phyloP scores from a whole-genome alignment of 2,329 filamentous ascomycete genomes.

The Colletotrichum higginsianum region DNA sequence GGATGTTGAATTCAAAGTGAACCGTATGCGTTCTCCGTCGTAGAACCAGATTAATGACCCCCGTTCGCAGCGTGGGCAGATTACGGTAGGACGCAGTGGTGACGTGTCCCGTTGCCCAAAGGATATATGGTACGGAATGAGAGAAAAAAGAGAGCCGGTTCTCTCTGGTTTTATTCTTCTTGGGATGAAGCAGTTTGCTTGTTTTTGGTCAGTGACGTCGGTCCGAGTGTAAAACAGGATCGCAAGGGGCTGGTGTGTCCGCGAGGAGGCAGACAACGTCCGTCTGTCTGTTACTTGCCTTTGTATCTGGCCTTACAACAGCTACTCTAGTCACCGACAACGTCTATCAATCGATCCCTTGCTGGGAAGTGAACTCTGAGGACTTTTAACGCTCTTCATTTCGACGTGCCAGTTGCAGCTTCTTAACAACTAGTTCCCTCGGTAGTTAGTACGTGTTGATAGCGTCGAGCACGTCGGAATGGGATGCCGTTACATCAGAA shows the following conservation, averaged over 20 bases:
- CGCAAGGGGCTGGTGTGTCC: not conserved
- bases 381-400: not conserved
- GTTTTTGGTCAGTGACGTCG: conserved; percentile 8
- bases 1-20: no score
- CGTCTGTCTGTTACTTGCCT: not conserved
- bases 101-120: conserved; percentile 4
- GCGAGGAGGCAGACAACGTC: no score
- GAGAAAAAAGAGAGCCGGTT: not conserved
- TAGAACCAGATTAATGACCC: no score
- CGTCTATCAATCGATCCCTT: not conserved
- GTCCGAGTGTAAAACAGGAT: not conserved
- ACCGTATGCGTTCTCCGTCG: no score
- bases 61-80: not conserved
- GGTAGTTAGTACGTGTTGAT: no score
- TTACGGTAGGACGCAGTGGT: not conserved
- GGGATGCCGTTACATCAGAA: conserved; percentile 3
- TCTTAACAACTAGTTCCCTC: not conserved
- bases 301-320: not conserved
- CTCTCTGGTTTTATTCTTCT: no score
- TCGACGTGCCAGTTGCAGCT: not conserved
- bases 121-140: not conserved
- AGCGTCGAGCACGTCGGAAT: not conserved
- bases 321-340: not conserved
- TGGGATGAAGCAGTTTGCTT: not conserved
- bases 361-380: not conserved